These are phyloP conservation scores for Phaseolus lunatus DNA, from an alignment of 306 rosid genomes.

Conservation along the genomic window DNA sequence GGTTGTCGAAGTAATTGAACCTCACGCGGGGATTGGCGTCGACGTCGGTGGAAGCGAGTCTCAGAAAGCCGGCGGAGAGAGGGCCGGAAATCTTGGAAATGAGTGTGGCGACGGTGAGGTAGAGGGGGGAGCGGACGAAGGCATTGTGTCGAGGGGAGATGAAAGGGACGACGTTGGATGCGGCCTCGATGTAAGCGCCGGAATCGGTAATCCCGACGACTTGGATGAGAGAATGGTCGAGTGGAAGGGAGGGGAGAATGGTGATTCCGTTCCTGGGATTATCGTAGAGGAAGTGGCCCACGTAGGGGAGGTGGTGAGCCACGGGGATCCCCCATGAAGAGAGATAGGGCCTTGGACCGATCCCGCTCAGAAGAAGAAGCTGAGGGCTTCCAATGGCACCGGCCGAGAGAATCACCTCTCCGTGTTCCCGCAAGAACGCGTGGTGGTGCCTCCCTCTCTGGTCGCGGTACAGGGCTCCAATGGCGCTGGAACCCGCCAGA, in stretches of 20 bases:
- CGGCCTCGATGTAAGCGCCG: slow-evolving; percentile 85
- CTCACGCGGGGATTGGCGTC: slow-evolving; percentile 68
- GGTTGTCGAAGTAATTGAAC: slow-evolving; percentile 79
- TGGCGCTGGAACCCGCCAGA: slow-evolving; percentile 48
- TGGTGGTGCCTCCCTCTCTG: slow-evolving; percentile 60
- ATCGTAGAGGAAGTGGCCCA: slow-evolving; percentile 79
- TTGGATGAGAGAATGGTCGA: slow-evolving; percentile 85
- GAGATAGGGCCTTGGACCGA: slow-evolving; percentile 77
- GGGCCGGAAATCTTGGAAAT: slow-evolving; percentile 83
- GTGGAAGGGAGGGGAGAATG: slow-evolving; percentile 68
- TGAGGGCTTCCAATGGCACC: slow-evolving; percentile 97
- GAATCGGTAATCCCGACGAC: slow-evolving; percentile 85
- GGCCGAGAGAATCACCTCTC: slow-evolving; percentile 78
- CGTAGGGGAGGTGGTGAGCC: slow-evolving; percentile 70
- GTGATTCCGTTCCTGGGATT: slow-evolving; percentile 89
- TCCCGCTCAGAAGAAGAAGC: slow-evolving; percentile 80
- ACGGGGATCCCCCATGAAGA: slow-evolving; percentile 88
- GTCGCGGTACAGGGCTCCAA: slow-evolving; percentile 75
- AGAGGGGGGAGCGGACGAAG: slow-evolving; percentile 66
- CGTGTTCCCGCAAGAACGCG: slow-evolving; percentile 62
- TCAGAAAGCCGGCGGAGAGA: slow-evolving; percentile 60
- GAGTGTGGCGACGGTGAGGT: slow-evolving; percentile 76
- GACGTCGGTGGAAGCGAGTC: slow-evolving; percentile 72
- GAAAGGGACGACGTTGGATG: slow-evolving; percentile 77
- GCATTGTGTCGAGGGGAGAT: slow-evolving; percentile 51